phyloP scores from a whole-genome alignment of 2,329 filamentous ascomycete species.

The Cyphellophora europaea region DNA sequence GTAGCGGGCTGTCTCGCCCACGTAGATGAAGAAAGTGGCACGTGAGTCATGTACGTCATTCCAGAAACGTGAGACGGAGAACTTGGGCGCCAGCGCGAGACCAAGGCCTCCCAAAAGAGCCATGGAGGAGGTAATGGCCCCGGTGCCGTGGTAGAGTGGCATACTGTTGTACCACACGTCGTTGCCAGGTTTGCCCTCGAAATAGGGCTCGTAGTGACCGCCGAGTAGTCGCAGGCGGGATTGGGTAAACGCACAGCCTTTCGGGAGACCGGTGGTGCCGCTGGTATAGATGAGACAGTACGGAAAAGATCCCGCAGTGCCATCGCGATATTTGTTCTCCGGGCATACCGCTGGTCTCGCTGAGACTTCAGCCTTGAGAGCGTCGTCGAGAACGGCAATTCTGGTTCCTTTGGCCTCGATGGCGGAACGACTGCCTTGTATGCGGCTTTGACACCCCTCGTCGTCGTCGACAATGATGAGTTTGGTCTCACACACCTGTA shows the following conservation, averaged over 20 bases:
- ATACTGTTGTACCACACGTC: slow-evolving; percentile 69
- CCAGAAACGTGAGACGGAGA: slow-evolving; percentile 20
- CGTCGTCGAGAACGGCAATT: slow-evolving; percentile 46
- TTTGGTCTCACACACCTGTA: slow-evolving; percentile 47
- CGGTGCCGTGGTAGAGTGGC: slow-evolving; percentile 70
- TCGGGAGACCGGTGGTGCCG: slow-evolving; percentile 67
- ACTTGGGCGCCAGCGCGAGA: slow-evolving; percentile 29
- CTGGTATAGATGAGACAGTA: slow-evolving; percentile 63
- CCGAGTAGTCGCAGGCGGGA: slow-evolving; percentile 33
- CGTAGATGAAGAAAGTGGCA: slow-evolving; percentile 48
- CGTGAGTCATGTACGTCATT: slow-evolving; percentile 26
- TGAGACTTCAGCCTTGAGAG: slow-evolving; percentile 38
- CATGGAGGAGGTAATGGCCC: slow-evolving; percentile 48
- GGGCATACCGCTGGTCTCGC: slow-evolving; percentile 42
- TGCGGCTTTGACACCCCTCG: slow-evolving; percentile 42
- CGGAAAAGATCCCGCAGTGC: slow-evolving; percentile 44
- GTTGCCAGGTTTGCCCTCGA: slow-evolving; percentile 21
- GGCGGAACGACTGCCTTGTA: slow-evolving; percentile 41
- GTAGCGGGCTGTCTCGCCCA: slow-evolving; percentile 42
- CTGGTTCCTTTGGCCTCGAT: slow-evolving; percentile 45
- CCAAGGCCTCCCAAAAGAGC: slow-evolving; percentile 44
- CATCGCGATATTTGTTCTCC: slow-evolving; percentile 45
- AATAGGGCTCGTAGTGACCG: slow-evolving; percentile 21
- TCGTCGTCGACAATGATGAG: slow-evolving; percentile 53
- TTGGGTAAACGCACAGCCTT: slow-evolving; percentile 56